Conservation (phyloP, 2,329 filamentous ascomycete genomes). For the Stemphylium vesicarium region DNA sequence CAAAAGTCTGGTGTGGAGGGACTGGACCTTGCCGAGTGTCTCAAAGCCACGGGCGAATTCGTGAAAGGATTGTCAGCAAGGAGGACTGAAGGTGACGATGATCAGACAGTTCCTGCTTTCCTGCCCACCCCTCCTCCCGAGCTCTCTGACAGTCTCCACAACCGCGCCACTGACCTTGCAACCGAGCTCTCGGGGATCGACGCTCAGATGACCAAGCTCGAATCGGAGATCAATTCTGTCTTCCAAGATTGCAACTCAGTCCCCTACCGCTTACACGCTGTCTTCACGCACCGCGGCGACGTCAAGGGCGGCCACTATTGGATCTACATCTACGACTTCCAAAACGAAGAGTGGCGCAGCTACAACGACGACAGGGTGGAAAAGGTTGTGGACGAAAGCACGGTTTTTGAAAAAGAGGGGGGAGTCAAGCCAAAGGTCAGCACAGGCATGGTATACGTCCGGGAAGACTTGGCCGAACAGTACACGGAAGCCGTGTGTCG, state of each 20-base stretch:
- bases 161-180: constrained; percentile 31
- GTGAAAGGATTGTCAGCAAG: constrained; percentile 26
- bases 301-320: constrained; percentile 81
- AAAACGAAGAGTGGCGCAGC: constrained; percentile 80
- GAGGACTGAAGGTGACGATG: constrained; percentile 5
- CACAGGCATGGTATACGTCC: constrained; percentile 81
- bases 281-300: constrained; percentile 86
- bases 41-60: constrained; percentile 41
- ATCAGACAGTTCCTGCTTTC: constrained; percentile 5
- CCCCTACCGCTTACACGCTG: constrained; percentile 84
- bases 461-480: constrained; percentile 66
- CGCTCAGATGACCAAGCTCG: constrained; percentile 53
- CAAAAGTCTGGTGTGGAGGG: constrained; percentile 41
- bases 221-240: constrained; percentile 60
- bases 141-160: constrained; percentile 27
- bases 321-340: constrained; percentile 94
- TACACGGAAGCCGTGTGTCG: constrained; percentile 61
- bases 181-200: constrained; percentile 36
- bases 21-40: constrained; percentile 34
- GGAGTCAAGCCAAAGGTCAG: constrained; percentile 54
- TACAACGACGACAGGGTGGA: constrained; percentile 91
- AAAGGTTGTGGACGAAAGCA: constrained; percentile 68
- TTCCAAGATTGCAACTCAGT: constrained; percentile 70
- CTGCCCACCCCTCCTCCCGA: constrained; percentile 29
- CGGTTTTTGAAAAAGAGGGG: constrained; percentile 73